Percentiles rank a stretch among this genome's conserved stretches.
Evolutionary conservation across 768 basidiomycete species (phyloP).

Genomic region (Lactarius pseudohatsudake): DNA sequence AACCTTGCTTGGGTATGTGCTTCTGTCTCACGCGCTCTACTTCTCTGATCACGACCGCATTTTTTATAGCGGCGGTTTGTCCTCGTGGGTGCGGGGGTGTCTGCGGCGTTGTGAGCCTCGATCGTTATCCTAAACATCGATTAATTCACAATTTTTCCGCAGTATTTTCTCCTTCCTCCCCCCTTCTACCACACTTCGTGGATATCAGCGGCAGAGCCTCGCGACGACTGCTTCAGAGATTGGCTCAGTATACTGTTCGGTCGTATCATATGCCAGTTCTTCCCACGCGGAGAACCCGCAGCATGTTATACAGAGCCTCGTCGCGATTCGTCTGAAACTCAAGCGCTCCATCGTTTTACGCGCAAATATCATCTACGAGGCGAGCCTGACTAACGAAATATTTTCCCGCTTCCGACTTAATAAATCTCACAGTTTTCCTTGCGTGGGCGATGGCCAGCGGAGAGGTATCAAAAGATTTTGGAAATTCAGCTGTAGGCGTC

Average conservation of each 20-base stretch:
- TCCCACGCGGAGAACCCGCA: constrained; percentile 50
- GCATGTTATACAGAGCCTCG: constrained; percentile 60
- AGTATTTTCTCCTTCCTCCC: constrained; percentile 71
- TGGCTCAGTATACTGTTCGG: constrained; percentile 71
- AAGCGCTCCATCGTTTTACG: constrained; percentile 57
- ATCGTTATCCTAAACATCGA: constrained; percentile 28
- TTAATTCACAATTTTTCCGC: constrained; percentile 7
- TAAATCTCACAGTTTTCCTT: constrained; percentile 59
- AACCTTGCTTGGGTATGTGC: constrained; percentile 69
- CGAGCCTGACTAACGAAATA: constrained; percentile 32
- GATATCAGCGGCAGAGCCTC: constrained; percentile 68
- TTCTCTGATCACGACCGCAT: background rate
- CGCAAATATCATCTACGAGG: constrained; percentile 67
- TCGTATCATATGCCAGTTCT: constrained; percentile 69
- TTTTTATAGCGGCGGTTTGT: constrained; percentile 57
- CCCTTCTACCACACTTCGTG: constrained; percentile 73
- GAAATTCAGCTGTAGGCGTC: constrained; percentile 62
- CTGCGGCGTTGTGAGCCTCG: constrained; percentile 66
- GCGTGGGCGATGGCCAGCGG: constrained; percentile 75
- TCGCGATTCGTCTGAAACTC: constrained; percentile 75
- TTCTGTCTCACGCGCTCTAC: background rate
- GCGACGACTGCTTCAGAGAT: constrained; percentile 67
- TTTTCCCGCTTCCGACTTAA: background rate
- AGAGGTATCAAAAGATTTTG: constrained; percentile 68
- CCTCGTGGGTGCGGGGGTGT: constrained; percentile 68